Evolutionary conservation across 768 basidiomycete species (phyloP), one percentile per base, ranked within the genome.

Genomic region (Pholiota conissans): DNA sequence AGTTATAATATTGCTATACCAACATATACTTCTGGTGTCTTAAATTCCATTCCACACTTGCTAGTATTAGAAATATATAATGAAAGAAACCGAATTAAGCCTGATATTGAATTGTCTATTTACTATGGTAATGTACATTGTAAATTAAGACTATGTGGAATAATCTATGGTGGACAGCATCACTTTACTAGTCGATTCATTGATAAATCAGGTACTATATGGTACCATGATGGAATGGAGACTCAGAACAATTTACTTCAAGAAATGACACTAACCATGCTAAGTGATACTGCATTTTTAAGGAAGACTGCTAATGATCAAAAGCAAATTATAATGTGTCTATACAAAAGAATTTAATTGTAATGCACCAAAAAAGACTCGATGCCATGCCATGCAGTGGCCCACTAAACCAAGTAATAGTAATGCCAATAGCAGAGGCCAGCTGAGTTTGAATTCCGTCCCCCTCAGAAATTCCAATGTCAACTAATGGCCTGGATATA

Each of bases 141-240:
- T 22, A 55, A 26, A 26, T 59, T 62, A 32, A 52, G 26, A 34
- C 27, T 69, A 20, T 40, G 9, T 29, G 69, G 66, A 5, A 49
- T 68, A 22, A 58, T 69, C 3, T 70, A 69, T 54, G 40, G 49
- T 49, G 65, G 62, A 11, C 52, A 52, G 1, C 32, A 24, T 11
- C 71, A 72, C 46, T 72, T 68, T 42, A 66, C 60, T 4, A 54
- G 47, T 37, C 30, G 64, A 20, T 39, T 63, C 11, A 57, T 70
- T 29, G 55, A 56, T 46, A 27, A 49, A 10, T 32, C 28, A 39
- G 61, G 59, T 9, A 57, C 18, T 46, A 51, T 69, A 1, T 69
- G 66, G 66, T 70, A 61, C 39, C 58, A 70, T 58, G 66, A 71
- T 64, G 67, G 70, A 26, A 60, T 60, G 9, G 45, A 35, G 16